These are phyloP conservation scores for Venustampulla echinocandica DNA, from an alignment of 495 filamentous ascomycete genomes.

Conservation along the genomic window DNA sequence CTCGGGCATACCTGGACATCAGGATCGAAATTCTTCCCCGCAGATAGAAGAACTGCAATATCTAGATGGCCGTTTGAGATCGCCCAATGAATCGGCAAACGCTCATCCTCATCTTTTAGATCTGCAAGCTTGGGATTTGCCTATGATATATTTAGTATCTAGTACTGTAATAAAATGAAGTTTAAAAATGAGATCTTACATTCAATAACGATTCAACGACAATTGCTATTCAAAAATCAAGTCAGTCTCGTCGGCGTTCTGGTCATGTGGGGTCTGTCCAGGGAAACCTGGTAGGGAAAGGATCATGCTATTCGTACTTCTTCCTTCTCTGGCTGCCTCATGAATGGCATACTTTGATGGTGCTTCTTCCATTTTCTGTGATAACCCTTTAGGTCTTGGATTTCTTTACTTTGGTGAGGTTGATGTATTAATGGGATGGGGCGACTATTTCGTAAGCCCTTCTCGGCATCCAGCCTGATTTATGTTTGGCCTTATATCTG, in stretches of 20 bases:
- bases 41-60: constrained; percentile 63
- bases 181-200: constrained; percentile 38
- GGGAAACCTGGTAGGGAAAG: constrained; percentile 1
- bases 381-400: too few relatives aligned
- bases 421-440: too few relatives aligned
- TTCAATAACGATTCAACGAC: constrained; percentile 70
- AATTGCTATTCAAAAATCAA: constrained; percentile 35
- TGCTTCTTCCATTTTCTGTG: constrained; percentile 14
- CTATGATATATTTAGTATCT: constrained; percentile 29
- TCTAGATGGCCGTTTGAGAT: constrained; percentile 71
- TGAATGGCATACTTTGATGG: constrained; percentile 73
- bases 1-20: constrained; percentile 62
- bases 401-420: too few relatives aligned
- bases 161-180: neutral
- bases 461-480: constrained; percentile 1
- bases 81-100: constrained; percentile 93
- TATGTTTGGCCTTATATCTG: neutral
- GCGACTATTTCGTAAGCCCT: too few relatives aligned
- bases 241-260: neutral
- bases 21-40: constrained; percentile 69
- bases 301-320: constrained; percentile 44
- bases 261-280: neutral
- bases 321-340: constrained; percentile 80
- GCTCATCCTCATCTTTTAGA: constrained; percentile 76
- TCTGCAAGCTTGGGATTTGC: constrained; percentile 71